Base-by-base conservation (phyloP, 805 yeast species). In the Yamadazyma takamatsuzukensis region DNA sequence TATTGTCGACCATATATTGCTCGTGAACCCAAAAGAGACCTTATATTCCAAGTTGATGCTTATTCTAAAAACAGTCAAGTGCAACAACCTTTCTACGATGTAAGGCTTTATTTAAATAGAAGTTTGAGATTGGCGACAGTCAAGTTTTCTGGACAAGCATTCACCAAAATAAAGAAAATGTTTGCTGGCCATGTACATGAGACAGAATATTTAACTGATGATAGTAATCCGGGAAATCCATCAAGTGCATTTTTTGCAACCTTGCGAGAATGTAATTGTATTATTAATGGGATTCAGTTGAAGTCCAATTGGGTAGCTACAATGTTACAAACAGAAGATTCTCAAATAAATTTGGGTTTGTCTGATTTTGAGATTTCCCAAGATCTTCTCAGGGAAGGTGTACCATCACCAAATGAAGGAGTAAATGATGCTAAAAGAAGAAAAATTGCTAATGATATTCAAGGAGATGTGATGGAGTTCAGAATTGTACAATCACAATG, bases 391-490 rank as follows among this genome's bases (percentile, higher is more conserved):
- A n/a, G n/a, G n/a, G n/a, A n/a, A n/a, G n/a, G n/a, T n/a, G n/a
- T n/a, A n/a, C n/a, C n/a, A n/a, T n/a, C n/a, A n/a, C n/a, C n/a
- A n/a, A n/a, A n/a, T n/a, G n/a, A n/a, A 2, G 43, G 34, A 21
- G 30, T 27, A 12, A 27, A 19, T 11, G 17, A 26, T 7, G 26
- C 15, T 12, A 48, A 42, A 26, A 45, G 41, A 27, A 30, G 46
- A 33, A 44, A 32, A 30, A 7, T 26, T 8, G 27, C 26, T 2
- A 36, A 35, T 15, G 29, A 21, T 5, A 21, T 42, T 6, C 28
- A 29, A 21, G 70, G 70, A 4, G 70, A 64, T 25, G 50, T 66
- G 3, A 59, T 73, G n/a, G 71, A 68, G 34, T 54, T 74, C 27
- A 60, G 59, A 32, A 25, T 75, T 5, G 38, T 56, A 10, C 60